Percentiles rank a stretch among this genome's conserved stretches.
Evolutionary conservation across 2,329 filamentous ascomycete genomes (phyloP).

Genomic region (Colletotrichum eleusines): DNA sequence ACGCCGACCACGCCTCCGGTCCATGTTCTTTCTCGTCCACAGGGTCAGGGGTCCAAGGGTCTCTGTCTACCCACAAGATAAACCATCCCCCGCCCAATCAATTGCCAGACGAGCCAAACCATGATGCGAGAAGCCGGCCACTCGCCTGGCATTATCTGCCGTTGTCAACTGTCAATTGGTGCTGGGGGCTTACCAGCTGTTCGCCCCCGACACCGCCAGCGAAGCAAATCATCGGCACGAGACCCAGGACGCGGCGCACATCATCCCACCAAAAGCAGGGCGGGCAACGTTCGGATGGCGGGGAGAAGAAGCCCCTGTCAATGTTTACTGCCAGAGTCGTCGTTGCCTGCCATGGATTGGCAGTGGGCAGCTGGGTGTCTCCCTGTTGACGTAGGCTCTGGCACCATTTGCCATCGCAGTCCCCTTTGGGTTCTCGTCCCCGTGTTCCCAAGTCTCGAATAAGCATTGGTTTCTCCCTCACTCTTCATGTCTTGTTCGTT

Average conservation of each 20-base stretch:
- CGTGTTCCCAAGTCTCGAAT: slow-evolving; percentile 6
- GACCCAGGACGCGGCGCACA: slow-evolving; percentile 4
- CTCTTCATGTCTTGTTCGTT: background rate
- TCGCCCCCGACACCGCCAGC: slow-evolving; percentile 21
- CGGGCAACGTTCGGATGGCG: slow-evolving; percentile 10
- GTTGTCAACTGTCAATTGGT: background rate
- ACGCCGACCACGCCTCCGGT: background rate
- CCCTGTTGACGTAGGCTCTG: background rate
- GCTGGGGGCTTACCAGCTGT: background rate
- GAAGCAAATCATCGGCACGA: slow-evolving; percentile 11
- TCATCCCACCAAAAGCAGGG: slow-evolving; percentile 12
- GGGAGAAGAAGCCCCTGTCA: slow-evolving; percentile 9
- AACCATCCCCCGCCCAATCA: background rate
- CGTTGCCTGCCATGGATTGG: background rate
- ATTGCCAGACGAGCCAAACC: background rate
- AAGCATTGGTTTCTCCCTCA: slow-evolving; percentile 1
- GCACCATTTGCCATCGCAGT: background rate
- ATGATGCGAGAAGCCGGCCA: slow-evolving; percentile 1
- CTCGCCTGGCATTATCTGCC: background rate
- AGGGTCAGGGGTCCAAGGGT: slow-evolving; percentile 31
- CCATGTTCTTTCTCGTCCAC: slow-evolving; percentile 2
- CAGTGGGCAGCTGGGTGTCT: background rate
- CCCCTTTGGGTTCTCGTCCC: background rate
- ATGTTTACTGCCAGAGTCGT: background rate
- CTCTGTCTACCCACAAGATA: background rate